phyloP scores from a whole-genome alignment of 768 basidiomycete genomes.

The Rhizopogon vinicolor region DNA sequence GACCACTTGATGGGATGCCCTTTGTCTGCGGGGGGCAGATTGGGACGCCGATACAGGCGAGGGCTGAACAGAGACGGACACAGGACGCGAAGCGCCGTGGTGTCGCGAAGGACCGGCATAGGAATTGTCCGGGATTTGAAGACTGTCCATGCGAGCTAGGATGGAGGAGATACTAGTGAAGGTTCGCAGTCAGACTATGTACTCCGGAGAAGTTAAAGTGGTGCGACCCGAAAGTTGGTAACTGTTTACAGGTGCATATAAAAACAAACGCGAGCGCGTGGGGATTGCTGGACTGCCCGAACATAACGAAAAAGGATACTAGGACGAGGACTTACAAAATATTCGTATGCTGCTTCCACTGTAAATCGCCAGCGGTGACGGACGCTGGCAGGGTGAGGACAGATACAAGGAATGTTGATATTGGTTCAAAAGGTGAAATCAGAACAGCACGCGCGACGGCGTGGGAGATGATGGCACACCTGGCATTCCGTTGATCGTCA shows the following conservation, averaged over 20 bases:
- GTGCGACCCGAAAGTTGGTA: slow-evolving; percentile 4
- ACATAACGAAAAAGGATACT: slow-evolving; percentile 9
- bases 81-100: slow-evolving; percentile 40
- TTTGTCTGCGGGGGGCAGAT: slow-evolving; percentile 49
- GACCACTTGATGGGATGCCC: slow-evolving; percentile 70
- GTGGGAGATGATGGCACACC: slow-evolving; percentile 23
- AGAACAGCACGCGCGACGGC: slow-evolving; percentile 15
- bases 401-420: slow-evolving; percentile 13
- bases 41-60: slow-evolving; percentile 39
- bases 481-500: slow-evolving; percentile 5
- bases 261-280: slow-evolving; percentile 19
- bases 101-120: slow-evolving; percentile 44
- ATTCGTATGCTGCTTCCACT: neutral
- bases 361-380: neutral
- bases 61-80: slow-evolving; percentile 54
- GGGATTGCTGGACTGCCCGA: slow-evolving; percentile 13
- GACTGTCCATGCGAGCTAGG: slow-evolving; percentile 22
- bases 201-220: slow-evolving; percentile 5
- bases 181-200: slow-evolving; percentile 1
- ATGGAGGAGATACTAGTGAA: neutral
- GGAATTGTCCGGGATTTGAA: slow-evolving; percentile 42
- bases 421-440: slow-evolving; percentile 9
- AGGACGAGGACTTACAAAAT: slow-evolving; percentile 11
- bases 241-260: slow-evolving; percentile 10
- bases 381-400: slow-evolving; percentile 1